phyloP scores from a whole-genome alignment of 2,329 filamentous ascomycete species.

The Chrysoporthe deuterocubensis region DNA sequence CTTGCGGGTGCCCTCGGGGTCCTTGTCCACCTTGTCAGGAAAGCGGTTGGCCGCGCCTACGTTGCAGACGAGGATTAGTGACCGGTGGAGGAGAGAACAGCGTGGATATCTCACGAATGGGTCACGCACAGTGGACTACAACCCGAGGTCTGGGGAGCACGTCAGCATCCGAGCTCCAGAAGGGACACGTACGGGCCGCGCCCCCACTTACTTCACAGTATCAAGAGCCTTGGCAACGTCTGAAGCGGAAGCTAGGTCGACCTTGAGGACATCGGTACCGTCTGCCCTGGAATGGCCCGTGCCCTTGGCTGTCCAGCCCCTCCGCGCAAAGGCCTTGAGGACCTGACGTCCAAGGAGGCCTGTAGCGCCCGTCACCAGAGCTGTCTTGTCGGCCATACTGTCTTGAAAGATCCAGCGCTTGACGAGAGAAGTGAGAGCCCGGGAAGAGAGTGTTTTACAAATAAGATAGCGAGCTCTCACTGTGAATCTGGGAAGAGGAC shows the following conservation, averaged over 20 bases:
- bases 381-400: constrained; percentile 51
- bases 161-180: constrained; percentile 21
- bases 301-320: constrained; percentile 72
- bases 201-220: constrained; percentile 54
- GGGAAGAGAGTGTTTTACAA: not conserved
- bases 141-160: constrained; percentile 64
- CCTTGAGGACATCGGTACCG: constrained; percentile 67
- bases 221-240: constrained; percentile 57
- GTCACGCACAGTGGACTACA: constrained; percentile 75
- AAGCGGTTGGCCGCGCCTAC: constrained; percentile 84
- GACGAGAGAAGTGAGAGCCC: not conserved
- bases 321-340: constrained; percentile 68
- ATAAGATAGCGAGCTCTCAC: not conserved
- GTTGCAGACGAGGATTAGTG: constrained; percentile 10
- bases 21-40: constrained; percentile 81
- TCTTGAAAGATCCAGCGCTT: not conserved
- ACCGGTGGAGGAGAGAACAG: not conserved
- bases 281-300: constrained; percentile 76
- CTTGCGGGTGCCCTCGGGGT: constrained; percentile 74
- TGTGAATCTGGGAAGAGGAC: not conserved
- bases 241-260: constrained; percentile 52
- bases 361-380: constrained; percentile 81
- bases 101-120: no score
- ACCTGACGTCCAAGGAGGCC: constrained; percentile 84
- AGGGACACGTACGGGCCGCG: not conserved